Conservation (phyloP, 257 asterid genomes). For the Haberlea rhodopensis region DNA sequence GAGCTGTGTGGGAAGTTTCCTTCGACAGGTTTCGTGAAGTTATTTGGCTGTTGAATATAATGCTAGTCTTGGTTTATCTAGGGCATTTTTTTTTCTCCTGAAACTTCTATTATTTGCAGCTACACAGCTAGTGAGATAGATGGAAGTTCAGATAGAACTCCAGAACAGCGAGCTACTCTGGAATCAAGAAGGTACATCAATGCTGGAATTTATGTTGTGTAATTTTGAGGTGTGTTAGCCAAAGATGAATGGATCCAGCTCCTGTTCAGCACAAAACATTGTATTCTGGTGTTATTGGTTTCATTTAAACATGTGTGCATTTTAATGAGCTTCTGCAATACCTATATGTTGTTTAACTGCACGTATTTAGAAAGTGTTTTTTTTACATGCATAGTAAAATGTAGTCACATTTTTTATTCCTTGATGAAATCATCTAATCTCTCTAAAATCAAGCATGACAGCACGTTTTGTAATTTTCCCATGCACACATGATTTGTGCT, state of each 20-base stretch:
- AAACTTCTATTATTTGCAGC: constrained; percentile 40
- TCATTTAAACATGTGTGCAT: constrained; percentile 1
- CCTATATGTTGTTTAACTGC: neutral
- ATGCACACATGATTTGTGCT: no score
- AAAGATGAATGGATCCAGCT: constrained; percentile 9
- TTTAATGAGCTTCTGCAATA: constrained; percentile 11
- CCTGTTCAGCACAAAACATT: constrained; percentile 8
- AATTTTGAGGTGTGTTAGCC: neutral
- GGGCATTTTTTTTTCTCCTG: constrained; percentile 16
- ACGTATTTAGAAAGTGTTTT: neutral
- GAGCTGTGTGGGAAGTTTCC: neutral
- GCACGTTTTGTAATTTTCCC: no score
- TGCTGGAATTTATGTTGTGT: neutral
- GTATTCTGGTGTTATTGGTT: constrained; percentile 7
- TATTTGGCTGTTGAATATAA: neutral
- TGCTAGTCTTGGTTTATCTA: constrained; percentile 16
- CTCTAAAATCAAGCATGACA: no score
- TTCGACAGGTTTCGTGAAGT: neutral
- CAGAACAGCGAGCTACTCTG: constrained; percentile 62
- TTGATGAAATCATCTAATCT: no score
- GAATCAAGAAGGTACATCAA: constrained; percentile 73
- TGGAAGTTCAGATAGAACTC: constrained; percentile 40
- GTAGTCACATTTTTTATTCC: no score
- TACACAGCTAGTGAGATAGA: constrained; percentile 60
- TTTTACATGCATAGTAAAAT: no score